These are phyloP conservation scores for Trametes coccinea DNA, from an alignment of 768 basidiomycete genomes.

Conservation along the genomic window DNA sequence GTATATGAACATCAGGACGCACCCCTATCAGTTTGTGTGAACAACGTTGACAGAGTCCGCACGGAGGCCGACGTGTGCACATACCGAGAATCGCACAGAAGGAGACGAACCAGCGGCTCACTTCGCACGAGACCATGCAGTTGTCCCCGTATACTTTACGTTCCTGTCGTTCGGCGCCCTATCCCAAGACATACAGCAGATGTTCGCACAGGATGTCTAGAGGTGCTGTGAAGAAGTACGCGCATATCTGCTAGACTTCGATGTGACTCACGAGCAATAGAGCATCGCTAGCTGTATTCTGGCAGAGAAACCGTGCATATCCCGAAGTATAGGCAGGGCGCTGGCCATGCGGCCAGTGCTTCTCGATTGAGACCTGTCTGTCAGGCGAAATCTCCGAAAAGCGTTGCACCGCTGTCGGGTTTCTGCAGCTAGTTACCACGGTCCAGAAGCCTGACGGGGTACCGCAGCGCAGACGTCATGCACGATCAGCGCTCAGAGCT, in stretches of 20 bases:
- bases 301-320: too few relatives aligned
- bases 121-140: slow-evolving; percentile 4
- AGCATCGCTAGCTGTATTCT: too few relatives aligned
- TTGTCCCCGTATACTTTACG: background rate
- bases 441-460: too few relatives aligned
- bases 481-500: background rate
- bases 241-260: too few relatives aligned
- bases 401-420: too few relatives aligned
- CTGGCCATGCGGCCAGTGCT: background rate
- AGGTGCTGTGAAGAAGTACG: background rate
- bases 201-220: background rate
- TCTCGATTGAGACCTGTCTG: too few relatives aligned
- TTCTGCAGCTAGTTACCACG: too few relatives aligned
- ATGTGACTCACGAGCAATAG: too few relatives aligned
- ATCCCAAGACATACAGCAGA: slow-evolving; percentile 6
- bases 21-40: background rate
- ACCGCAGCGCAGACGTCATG: background rate
- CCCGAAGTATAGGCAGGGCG: too few relatives aligned
- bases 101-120: background rate
- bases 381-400: too few relatives aligned
- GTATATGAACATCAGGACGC: background rate
- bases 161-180: background rate
- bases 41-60: background rate
- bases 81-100: slow-evolving; percentile 8
- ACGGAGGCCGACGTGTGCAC: background rate